Evolutionary conservation across 495 filamentous ascomycete genomes (phyloP).

Genomic region (Penicillium coprophilum): DNA sequence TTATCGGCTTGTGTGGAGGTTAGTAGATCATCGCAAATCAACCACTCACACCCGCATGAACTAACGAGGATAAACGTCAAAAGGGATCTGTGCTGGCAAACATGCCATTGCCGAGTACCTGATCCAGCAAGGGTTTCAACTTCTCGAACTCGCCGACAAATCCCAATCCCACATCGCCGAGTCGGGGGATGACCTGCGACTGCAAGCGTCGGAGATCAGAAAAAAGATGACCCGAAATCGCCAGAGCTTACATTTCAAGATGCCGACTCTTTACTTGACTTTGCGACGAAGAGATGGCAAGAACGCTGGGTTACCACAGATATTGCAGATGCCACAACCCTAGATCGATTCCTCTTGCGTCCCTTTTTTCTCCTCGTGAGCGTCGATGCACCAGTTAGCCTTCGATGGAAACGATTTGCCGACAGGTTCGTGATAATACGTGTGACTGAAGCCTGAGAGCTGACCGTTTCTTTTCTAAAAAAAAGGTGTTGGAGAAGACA

Average conservation of each 20-base stretch:
- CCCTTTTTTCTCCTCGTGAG: conserved; percentile 93
- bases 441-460: neutral
- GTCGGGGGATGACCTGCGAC: conserved; percentile 32
- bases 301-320: conserved; percentile 81
- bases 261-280: conserved; percentile 68
- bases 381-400: conserved; percentile 81
- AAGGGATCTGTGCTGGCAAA: conserved; percentile 90
- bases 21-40: conserved; percentile 28
- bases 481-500: conserved; percentile 45
- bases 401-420: conserved; percentile 75
- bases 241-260: conserved; percentile 52
- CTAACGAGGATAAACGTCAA: conserved; percentile 19
- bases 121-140: conserved; percentile 69
- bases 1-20: conserved; percentile 93
- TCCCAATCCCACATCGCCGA: conserved; percentile 19
- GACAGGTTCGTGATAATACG: conserved; percentile 42
- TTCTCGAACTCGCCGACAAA: conserved; percentile 34
- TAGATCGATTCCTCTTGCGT: conserved; percentile 71
- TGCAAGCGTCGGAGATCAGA: conserved; percentile 30
- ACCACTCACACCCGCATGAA: neutral
- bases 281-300: conserved; percentile 81
- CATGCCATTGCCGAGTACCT: conserved; percentile 81
- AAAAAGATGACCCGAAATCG: conserved; percentile 21
- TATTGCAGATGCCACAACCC: conserved; percentile 63
- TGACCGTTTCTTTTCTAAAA: neutral